Evolutionary conservation across 176 grass and related monocot genomes (phyloP).

Genomic region (Coix lacrymajobi): DNA sequence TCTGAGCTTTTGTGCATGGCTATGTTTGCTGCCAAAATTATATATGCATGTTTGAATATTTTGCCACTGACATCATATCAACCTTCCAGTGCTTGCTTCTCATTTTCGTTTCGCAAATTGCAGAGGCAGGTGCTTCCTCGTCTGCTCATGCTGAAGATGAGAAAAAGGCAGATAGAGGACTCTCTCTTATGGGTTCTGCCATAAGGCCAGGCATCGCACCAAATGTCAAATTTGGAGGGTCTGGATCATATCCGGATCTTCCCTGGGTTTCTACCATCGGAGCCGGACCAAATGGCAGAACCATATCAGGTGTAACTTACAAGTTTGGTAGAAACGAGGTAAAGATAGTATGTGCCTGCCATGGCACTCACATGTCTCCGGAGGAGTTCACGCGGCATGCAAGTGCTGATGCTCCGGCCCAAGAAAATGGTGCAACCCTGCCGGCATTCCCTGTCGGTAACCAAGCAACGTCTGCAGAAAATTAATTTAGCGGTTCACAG

Average conservation of each 20-base stretch:
- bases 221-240: slow-evolving; percentile 86
- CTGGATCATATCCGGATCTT: slow-evolving; percentile 75
- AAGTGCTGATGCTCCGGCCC: slow-evolving; percentile 36
- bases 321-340: slow-evolving; percentile 64
- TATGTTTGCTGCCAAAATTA: not conserved
- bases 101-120: slow-evolving; percentile 1
- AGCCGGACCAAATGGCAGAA: slow-evolving; percentile 61
- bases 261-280: slow-evolving; percentile 91
- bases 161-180: slow-evolving; percentile 31
- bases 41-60: not conserved
- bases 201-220: slow-evolving; percentile 73
- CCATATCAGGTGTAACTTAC: slow-evolving; percentile 95
- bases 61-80: not conserved
- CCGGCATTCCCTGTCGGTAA: slow-evolving; percentile 36
- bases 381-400: slow-evolving; percentile 84
- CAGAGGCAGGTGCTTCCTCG: slow-evolving; percentile 43
- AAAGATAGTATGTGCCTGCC: slow-evolving; percentile 90
- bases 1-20: not conserved
- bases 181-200: slow-evolving; percentile 42
- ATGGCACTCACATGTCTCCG: slow-evolving; percentile 70
- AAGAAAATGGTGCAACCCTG: slow-evolving; percentile 36
- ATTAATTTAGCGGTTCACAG: slow-evolving; percentile 26
- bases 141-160: slow-evolving; percentile 50
- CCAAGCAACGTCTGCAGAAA: slow-evolving; percentile 55
- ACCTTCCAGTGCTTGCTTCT: not conserved